Evolutionary conservation across 176 grass and related monocot species (phyloP).

Genomic region (Triticum dicoccoides): DNA sequence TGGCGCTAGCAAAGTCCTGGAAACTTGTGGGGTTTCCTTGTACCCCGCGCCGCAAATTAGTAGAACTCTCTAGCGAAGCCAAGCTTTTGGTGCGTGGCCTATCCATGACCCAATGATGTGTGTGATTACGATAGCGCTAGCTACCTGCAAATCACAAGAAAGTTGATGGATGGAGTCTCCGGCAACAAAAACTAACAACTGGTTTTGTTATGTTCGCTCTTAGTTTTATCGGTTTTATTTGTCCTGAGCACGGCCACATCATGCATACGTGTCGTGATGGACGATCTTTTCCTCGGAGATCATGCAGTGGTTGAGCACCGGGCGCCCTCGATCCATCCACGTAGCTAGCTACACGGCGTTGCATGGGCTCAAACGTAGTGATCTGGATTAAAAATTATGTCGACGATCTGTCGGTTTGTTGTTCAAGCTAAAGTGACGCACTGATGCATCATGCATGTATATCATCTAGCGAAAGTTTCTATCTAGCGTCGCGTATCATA

Average conservation of each 20-base stretch:
- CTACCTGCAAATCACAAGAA: slow-evolving; percentile 9
- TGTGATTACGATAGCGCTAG: background rate
- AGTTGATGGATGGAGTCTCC: background rate
- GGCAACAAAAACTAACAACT: background rate
- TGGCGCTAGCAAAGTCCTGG: no score
- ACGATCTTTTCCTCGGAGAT: background rate
- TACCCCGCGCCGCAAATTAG: no score
- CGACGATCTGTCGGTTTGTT: background rate
- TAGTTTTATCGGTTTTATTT: background rate
- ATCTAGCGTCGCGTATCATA: background rate
- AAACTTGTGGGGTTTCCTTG: no score
- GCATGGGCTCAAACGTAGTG: background rate
- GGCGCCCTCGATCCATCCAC: background rate
- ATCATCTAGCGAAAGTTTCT: no score
- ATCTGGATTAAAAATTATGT: background rate
- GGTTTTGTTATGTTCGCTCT: background rate
- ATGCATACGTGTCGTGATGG: background rate
- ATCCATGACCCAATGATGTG: background rate
- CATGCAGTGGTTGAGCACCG: background rate
- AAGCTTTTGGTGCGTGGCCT: background rate
- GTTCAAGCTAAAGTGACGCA: background rate
- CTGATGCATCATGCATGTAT: background rate
- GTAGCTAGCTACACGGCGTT: background rate
- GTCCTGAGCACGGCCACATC: background rate
- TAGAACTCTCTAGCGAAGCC: no score